Conservation (phyloP, 495 filamentous ascomycete genomes). For the Ascobolus immersus region DNA sequence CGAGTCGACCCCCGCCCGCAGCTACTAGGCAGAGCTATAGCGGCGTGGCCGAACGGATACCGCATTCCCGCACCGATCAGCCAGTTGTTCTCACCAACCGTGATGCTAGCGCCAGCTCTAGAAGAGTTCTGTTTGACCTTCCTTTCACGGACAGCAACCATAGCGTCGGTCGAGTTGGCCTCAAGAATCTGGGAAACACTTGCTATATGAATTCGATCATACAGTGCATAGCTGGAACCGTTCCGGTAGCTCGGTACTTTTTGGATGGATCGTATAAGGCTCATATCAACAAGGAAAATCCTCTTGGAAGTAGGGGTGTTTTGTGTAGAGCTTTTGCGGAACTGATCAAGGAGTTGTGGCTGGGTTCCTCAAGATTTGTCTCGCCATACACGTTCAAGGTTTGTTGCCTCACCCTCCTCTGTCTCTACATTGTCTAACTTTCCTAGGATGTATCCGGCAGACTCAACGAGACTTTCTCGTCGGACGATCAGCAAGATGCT, state of each 20-base stretch:
- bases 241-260: constrained; percentile 45
- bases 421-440: constrained; percentile 14
- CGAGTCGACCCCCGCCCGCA: constrained; percentile 54
- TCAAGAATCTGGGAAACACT: constrained; percentile 52
- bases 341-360: constrained; percentile 48
- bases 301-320: constrained; percentile 50
- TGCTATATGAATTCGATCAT: constrained; percentile 84
- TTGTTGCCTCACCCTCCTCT: constrained; percentile 12
- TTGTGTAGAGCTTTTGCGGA: constrained; percentile 51
- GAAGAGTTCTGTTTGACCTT: background rate
- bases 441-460: constrained; percentile 15
- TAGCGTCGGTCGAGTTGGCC: constrained; percentile 30
- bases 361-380: constrained; percentile 29
- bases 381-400: constrained; percentile 39
- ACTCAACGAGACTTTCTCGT: constrained; percentile 17
- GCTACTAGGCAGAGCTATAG: constrained; percentile 68
- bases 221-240: constrained; percentile 56
- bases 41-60: constrained; percentile 51
- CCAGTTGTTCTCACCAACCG: background rate
- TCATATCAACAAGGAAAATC: constrained; percentile 29
- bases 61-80: too few relatives aligned
- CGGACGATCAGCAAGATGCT: constrained; percentile 48
- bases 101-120: background rate
- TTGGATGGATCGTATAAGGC: constrained; percentile 24
- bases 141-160: background rate